Conservation (phyloP, 108 stramenopile species). For the Conticribra guillardii region DNA sequence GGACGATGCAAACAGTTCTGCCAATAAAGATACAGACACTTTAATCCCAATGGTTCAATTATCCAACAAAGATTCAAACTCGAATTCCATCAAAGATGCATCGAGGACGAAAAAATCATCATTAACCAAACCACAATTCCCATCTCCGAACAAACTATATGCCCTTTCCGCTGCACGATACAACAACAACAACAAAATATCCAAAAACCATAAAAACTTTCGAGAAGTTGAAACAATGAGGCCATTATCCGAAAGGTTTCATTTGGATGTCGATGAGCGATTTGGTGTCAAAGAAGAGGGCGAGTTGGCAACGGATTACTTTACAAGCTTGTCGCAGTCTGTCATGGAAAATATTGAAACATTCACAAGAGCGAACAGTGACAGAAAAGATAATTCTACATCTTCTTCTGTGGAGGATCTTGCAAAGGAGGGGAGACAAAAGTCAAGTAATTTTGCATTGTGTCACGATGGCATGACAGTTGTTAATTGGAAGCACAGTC, state of each 20-base stretch:
- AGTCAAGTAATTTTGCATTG: too few relatives aligned
- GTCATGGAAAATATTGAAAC: conserved; percentile 25
- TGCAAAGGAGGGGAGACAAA: too few relatives aligned
- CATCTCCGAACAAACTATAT: conserved; percentile 36
- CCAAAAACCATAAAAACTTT: conserved; percentile 36
- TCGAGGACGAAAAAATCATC: neutral
- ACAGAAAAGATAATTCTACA: neutral
- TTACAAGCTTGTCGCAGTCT: conserved; percentile 25
- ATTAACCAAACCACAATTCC: conserved; percentile 34
- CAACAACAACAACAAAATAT: conserved; percentile 2
- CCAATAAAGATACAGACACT: too few relatives aligned
- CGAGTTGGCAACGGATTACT: conserved; percentile 34
- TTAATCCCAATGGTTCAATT: conserved; percentile 1
- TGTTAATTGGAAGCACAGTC: conserved; percentile 52
- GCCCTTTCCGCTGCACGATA: conserved; percentile 32
- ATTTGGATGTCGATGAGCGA: conserved; percentile 33
- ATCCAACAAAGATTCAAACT: too few relatives aligned
- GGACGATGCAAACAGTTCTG: neutral
- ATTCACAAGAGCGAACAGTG: too few relatives aligned
- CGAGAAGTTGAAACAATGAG: conserved; percentile 43
- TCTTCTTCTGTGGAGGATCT: too few relatives aligned
- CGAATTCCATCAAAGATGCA: too few relatives aligned
- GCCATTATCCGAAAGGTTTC: conserved; percentile 38
- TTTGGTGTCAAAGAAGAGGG: conserved; percentile 49
- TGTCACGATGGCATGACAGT: conserved; percentile 44